Conservation (phyloP, 2,329 filamentous ascomycete species). For the Zymoseptoria passerinii region DNA sequence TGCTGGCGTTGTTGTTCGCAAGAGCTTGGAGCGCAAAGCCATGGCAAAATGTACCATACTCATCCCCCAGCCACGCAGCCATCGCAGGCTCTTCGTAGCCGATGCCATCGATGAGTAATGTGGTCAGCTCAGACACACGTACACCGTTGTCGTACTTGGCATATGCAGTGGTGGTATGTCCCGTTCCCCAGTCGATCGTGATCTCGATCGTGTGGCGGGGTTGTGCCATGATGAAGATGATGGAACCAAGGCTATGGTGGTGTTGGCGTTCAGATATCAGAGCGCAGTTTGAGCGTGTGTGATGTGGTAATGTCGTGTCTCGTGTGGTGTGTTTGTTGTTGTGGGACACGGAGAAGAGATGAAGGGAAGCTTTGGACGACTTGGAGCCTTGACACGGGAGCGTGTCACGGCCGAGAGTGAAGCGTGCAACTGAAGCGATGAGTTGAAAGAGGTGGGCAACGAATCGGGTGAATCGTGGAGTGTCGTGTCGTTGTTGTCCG, state of each 20-base stretch:
- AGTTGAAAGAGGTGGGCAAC: neutral
- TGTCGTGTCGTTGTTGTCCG: neutral
- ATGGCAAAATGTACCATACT: slow-evolving; percentile 4
- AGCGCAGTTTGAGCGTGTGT: neutral
- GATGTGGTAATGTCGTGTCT: neutral
- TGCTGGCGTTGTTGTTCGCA: neutral
- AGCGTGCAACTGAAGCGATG: neutral
- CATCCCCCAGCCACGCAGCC: slow-evolving; percentile 6
- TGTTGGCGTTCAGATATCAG: neutral
- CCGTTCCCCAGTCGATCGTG: slow-evolving; percentile 5
- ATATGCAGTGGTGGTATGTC: slow-evolving; percentile 1
- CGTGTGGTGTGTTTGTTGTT: neutral
- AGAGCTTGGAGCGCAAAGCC: slow-evolving; percentile 3
- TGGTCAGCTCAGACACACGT: neutral
- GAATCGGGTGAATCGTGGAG: neutral
- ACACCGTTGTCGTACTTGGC: slow-evolving; percentile 1
- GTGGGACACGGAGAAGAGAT: neutral
- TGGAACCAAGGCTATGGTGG: neutral
- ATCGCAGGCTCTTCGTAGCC: slow-evolving; percentile 4
- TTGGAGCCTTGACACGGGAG: neutral
- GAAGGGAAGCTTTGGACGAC: neutral
- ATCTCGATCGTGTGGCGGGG: neutral
- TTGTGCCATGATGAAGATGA: neutral
- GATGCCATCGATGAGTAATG: slow-evolving; percentile 1
- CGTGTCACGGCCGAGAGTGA: neutral